phyloP scores from a whole-genome alignment of 177 flowering plant species.

The Viscum album region DNA sequence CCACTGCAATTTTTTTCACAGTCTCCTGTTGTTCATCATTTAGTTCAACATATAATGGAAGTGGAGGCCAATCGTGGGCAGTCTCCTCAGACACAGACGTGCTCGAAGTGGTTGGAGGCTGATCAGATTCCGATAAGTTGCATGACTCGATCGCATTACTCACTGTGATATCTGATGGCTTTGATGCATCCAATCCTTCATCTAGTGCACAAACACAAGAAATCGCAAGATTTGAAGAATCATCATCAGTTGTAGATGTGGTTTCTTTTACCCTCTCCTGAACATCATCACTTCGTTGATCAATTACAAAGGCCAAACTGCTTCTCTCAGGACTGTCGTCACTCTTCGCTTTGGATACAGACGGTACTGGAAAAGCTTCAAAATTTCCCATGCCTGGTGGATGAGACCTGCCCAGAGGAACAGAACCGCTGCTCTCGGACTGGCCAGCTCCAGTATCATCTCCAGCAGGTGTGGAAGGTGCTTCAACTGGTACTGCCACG shows the following conservation, averaged over 20 bases:
- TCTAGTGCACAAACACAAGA: slow-evolving; percentile 29
- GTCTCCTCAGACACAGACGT: slow-evolving; percentile 43
- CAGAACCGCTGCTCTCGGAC: slow-evolving; percentile 32
- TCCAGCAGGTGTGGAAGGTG: slow-evolving; percentile 22
- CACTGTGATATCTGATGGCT: slow-evolving; percentile 18
- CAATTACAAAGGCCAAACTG: slow-evolving; percentile 19
- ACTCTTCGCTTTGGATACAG: slow-evolving; percentile 18
- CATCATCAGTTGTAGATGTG: slow-evolving; percentile 20
- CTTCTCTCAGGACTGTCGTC: slow-evolving; percentile 26
- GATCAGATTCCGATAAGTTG: slow-evolving; percentile 33
- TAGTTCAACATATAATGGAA: slow-evolving; percentile 56
- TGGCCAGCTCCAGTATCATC: slow-evolving; percentile 34
- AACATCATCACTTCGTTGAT: slow-evolving; percentile 27
- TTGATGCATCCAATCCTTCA: slow-evolving; percentile 21
- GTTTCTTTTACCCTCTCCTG: slow-evolving; percentile 24
- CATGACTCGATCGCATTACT: slow-evolving; percentile 27
- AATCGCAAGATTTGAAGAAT: slow-evolving; percentile 25
- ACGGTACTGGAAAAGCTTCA: slow-evolving; percentile 24
- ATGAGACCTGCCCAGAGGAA: slow-evolving; percentile 21
- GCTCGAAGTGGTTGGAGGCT: slow-evolving; percentile 34
- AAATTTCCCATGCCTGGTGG: slow-evolving; percentile 17
- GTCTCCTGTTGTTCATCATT: slow-evolving; percentile 38
- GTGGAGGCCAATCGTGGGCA: slow-evolving; percentile 40
- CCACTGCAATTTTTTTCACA: slow-evolving; percentile 38
- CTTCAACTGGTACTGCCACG: slow-evolving; percentile 28